Percentiles rank a stretch among this genome's conserved stretches.
These are phyloP conservation scores for Paratinospora sagittata DNA, from an alignment of 164 flowering plant species.

Conservation along the genomic window DNA sequence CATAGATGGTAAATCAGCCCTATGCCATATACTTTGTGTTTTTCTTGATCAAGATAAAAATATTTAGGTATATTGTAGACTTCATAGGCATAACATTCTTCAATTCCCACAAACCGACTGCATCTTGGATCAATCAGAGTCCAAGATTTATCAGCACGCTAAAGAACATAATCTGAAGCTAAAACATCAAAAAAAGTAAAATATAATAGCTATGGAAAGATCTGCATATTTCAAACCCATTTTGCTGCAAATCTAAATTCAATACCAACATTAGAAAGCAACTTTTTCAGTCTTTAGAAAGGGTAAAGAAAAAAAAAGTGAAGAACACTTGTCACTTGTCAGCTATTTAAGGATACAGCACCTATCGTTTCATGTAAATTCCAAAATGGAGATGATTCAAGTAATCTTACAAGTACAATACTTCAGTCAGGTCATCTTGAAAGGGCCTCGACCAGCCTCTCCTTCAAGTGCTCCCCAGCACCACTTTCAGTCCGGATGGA, in stretches of 20 bases:
- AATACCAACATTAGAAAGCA: background rate
- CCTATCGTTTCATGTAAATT: background rate
- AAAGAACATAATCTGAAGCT: too few relatives aligned
- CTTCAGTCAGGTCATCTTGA: constrained; percentile 30
- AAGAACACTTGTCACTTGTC: background rate
- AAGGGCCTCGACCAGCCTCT: constrained; percentile 51
- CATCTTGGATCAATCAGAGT: too few relatives aligned
- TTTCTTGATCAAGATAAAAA: background rate
- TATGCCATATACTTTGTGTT: background rate
- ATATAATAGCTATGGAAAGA: too few relatives aligned
- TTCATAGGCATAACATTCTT: too few relatives aligned
- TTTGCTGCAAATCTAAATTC: background rate
- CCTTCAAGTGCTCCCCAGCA: constrained; percentile 54
- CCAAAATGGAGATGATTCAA: background rate
- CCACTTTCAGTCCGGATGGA: constrained; percentile 39
- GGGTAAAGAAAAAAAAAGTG: background rate
- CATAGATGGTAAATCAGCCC: too few relatives aligned
- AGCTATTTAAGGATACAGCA: background rate
- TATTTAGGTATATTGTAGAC: background rate
- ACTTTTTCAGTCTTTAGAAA: background rate
- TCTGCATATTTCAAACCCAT: background rate
- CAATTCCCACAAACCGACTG: too few relatives aligned
- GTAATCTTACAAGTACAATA: constrained; percentile 22
- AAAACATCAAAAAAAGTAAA: too few relatives aligned
- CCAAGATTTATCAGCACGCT: too few relatives aligned